Percentiles rank a stretch among this genome's conserved stretches.
Conservation (phyloP, 106 monocot genomes). For the Dioscorea dumetorum region DNA sequence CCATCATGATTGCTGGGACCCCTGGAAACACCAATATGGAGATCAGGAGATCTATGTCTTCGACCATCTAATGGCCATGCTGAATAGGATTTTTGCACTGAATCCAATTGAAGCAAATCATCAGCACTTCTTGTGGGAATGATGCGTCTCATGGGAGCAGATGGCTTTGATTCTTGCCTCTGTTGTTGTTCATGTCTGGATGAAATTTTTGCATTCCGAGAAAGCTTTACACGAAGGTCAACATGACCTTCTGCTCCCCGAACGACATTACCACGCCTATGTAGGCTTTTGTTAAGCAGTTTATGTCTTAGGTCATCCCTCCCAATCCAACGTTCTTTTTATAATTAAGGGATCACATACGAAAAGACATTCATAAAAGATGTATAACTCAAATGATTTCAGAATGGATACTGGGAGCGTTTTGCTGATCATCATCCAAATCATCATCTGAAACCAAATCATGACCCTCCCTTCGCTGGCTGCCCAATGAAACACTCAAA, state of each 20-base stretch:
- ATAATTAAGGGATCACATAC: slow-evolving; percentile 25
- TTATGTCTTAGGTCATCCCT: slow-evolving; percentile 78
- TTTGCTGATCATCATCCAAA: slow-evolving; percentile 21
- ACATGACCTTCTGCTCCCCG: slow-evolving; percentile 16
- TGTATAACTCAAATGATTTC: not conserved
- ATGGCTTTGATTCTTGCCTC: slow-evolving; percentile 16
- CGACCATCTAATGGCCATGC: slow-evolving; percentile 21
- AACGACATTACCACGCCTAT: slow-evolving; percentile 19
- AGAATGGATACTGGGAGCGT: slow-evolving; percentile 37
- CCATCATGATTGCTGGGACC: slow-evolving; percentile 26
- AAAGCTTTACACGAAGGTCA: slow-evolving; percentile 74
- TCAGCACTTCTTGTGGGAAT: slow-evolving; percentile 65
- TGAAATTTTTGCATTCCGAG: slow-evolving; percentile 26
- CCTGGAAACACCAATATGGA: slow-evolving; percentile 34
- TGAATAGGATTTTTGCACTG: slow-evolving; percentile 39
- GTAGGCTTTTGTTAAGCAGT: slow-evolving; percentile 53
- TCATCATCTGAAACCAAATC: slow-evolving; percentile 16
- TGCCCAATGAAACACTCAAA: slow-evolving; percentile 17
- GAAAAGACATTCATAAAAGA: not conserved
- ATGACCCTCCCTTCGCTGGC: slow-evolving; percentile 36
- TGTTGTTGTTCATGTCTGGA: slow-evolving; percentile 17
- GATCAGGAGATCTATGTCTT: slow-evolving; percentile 66
- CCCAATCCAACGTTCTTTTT: slow-evolving; percentile 41
- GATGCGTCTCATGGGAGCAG: slow-evolving; percentile 30
- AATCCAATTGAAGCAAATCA: slow-evolving; percentile 51